Conservation (phyloP, 2,329 filamentous ascomycete species). For the Diaporthe humulicola region DNA sequence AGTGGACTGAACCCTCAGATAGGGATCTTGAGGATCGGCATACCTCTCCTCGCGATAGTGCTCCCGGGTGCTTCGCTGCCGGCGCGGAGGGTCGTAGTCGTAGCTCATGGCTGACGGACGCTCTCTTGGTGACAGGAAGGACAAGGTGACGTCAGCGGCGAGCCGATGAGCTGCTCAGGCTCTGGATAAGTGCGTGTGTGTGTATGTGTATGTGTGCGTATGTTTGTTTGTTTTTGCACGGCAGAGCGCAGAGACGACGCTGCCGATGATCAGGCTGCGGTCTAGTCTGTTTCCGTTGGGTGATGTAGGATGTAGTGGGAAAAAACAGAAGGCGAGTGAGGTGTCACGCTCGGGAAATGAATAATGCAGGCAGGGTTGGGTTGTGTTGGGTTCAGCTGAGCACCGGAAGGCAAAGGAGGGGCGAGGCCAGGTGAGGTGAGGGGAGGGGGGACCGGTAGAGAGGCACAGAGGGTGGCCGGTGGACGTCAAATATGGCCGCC, state of each 20-base stretch:
- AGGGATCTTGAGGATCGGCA: conserved; percentile 64
- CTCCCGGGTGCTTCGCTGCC: conserved; percentile 58
- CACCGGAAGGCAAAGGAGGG: conserved; percentile 22
- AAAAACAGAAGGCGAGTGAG: conserved; percentile 19
- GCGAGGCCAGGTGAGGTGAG: background rate
- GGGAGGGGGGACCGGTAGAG: background rate
- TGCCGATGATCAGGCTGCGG: conserved; percentile 1
- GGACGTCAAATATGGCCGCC: conserved; percentile 23
- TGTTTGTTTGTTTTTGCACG: background rate
- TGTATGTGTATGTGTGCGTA: background rate
- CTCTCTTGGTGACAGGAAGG: conserved; percentile 30
- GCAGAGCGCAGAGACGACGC: background rate
- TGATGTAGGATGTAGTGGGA: conserved; percentile 12
- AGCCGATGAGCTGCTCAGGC: conserved; percentile 12
- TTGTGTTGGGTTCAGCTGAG: conserved; percentile 23
- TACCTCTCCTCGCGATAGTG: conserved; percentile 69
- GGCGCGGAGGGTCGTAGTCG: conserved; percentile 65
- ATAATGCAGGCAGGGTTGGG: conserved; percentile 17
- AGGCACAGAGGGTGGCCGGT: conserved; percentile 15
- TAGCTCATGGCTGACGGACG: conserved; percentile 58
- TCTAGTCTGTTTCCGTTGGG: background rate
- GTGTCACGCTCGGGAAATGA: conserved; percentile 28
- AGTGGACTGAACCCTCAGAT: conserved; percentile 58
- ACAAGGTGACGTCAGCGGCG: conserved; percentile 37
- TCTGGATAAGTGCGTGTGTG: background rate